Base-by-base conservation (phyloP, 805 yeast species). In the Kodamaea leandrae region DNA sequence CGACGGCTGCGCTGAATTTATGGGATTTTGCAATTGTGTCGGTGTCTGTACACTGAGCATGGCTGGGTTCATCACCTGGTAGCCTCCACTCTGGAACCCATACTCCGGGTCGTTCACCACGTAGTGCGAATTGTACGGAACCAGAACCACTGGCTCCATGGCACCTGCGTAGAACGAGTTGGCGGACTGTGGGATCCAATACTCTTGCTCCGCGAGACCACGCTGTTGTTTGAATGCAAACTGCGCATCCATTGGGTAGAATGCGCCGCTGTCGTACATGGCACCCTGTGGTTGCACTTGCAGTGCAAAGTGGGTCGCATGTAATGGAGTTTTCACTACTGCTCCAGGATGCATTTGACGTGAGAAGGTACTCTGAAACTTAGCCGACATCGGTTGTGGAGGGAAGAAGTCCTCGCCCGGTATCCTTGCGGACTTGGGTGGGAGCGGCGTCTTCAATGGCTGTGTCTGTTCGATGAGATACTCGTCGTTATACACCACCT, bases 391-490 rank as follows among this genome's bases (percentile, higher is more conserved):
- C 19, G 63, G 57, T 12, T 45, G 49, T 8, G 45, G 24, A 1
- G 55, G 59, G 33, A 50, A 50, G 43, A 46, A 54, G 15, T 56
- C 59, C 12, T 57, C 61, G 8, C 45, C 46, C 16, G 23, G 12
- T 14, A 24, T 30, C 10, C 41, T 45, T 15, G 42, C 41, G 4
- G 51, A 46, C 30, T 41, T 45, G 26, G 39, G 42, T 6, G 51
- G 44, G 21, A 41, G 32, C 4, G 67, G 63, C 3, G 64, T 72
- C 21, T 68, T 66, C 41, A 68, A 59, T 0, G 77, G 76, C 19
- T 64, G 66, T 0, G 80, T 69, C 47, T 76, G 80, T 47, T 76
- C 80, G 29, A 76, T 73, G 35, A 76, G 51, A 38, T 72, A 70
- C 39, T 74, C 77, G 34, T 73, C 77, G 43, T 66, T 70, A 45